phyloP scores from a whole-genome alignment of 2,329 filamentous ascomycete species.

The Purpureocillium lavendulum region DNA sequence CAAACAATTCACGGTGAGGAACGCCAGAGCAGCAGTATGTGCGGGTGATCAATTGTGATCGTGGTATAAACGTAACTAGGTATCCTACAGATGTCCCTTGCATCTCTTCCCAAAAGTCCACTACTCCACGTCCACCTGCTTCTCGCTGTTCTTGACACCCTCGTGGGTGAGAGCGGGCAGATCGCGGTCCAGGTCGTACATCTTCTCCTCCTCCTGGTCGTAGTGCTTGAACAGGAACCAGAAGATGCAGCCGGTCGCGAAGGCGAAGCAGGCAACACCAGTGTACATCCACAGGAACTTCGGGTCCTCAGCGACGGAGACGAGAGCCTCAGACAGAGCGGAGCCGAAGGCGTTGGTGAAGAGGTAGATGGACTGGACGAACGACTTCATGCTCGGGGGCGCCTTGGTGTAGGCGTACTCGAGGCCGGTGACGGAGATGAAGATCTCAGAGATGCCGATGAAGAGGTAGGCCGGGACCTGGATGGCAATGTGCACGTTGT shows the following conservation, averaged over 20 bases:
- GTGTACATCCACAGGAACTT: constrained; percentile 60
- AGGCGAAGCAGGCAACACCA: constrained; percentile 42
- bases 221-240: constrained; percentile 33
- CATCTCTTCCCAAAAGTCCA: not conserved
- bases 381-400: constrained; percentile 58
- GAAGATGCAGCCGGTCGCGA: constrained; percentile 42
- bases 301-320: constrained; percentile 53
- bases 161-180: constrained; percentile 12
- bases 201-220: constrained; percentile 26
- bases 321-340: constrained; percentile 52
- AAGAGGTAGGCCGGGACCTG: constrained; percentile 47
- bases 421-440: constrained; percentile 58
- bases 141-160: not conserved
- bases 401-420: constrained; percentile 71
- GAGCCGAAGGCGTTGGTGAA: constrained; percentile 51
- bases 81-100: not conserved
- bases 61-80: not conserved
- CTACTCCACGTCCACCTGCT: not conserved
- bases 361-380: constrained; percentile 50
- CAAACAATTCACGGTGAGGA: too few species aligned
- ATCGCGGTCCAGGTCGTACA: constrained; percentile 29
- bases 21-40: not conserved
- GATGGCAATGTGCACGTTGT: constrained; percentile 45
- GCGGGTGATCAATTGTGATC: not conserved
- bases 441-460: constrained; percentile 51